Base-by-base conservation (phyloP, 495 filamentous ascomycete species). In the Aspergillus heteromorphus region DNA sequence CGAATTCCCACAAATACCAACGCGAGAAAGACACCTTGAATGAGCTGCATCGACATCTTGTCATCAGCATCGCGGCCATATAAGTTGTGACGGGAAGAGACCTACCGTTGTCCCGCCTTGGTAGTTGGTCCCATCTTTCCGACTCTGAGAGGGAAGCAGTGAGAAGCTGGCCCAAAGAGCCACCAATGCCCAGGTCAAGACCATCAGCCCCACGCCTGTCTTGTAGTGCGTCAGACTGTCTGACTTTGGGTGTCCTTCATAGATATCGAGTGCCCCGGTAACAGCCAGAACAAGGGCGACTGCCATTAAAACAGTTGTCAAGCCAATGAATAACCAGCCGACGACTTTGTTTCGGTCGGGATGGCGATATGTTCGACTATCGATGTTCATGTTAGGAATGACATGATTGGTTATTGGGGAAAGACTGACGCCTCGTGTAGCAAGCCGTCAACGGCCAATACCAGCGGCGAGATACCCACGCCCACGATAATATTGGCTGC, bases 401-500 rank as follows among this genome's bases (percentile, higher is more conserved):
- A 17, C 14, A 41, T 4, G 4, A 6, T 38, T 40, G 1, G 45
- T 5, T 31, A 16, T 3, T 27, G 13, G 4, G 34, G 23, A 0
- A 20, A 4, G 7, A 47, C 73, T 55, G 53, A 77, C 75, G 71
- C 63, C 59, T 77, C 73, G 42, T 73, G 69, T 0, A 77, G 58
- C 27, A 76, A 51, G 0, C 72, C 69, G 56, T 59, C 60, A 5
- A 55, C 43, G 0, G 65, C 67, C 17, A 76, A 63, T n/a, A 78
- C 60, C 6, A 78, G 58, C 14, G 75, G 74, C 0, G 72, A 74
- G 4, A 77, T 53, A 4, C 75, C 75, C 38, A 78, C 67, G 31
- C 67, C 72, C 1, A 64, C 62, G 13, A 78, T 63, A 10, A 76
- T 59, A 19, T 62, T 55, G 6, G 70, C 72, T 10, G 60, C 62